phyloP scores from a whole-genome alignment of 2,329 filamentous ascomycete species.

The Aspergillus sp. region DNA sequence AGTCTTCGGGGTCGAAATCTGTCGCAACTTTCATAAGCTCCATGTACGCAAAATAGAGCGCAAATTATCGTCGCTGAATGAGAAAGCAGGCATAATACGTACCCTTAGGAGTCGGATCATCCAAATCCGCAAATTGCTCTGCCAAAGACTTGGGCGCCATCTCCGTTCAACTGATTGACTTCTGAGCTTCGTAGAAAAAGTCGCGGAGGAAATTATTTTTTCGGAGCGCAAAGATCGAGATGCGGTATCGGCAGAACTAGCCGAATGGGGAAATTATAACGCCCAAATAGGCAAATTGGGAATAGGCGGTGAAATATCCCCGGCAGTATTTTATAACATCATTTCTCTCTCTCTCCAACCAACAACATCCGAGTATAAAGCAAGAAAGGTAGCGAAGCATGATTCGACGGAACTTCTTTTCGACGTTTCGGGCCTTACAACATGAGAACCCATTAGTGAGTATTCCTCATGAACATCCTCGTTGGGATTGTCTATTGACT shows the following conservation, averaged over 20 bases:
- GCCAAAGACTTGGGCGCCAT: conserved; percentile 48
- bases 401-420: conserved; percentile 46
- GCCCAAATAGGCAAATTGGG: background rate
- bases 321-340: conserved; percentile 11
- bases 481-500: background rate
- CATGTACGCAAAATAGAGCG: background rate
- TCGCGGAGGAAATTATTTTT: background rate
- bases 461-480: background rate
- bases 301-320: conserved; percentile 13
- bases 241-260: conserved; percentile 9
- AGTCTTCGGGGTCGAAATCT: conserved; percentile 77
- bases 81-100: conserved; percentile 4
- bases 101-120: conserved; percentile 58
- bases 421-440: conserved; percentile 44
- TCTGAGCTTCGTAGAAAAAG: background rate
- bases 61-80: conserved; percentile 3
- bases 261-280: background rate
- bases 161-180: conserved; percentile 15
- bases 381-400: background rate
- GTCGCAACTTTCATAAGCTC: conserved; percentile 1
- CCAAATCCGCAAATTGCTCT: conserved; percentile 54
- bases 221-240: conserved; percentile 5
- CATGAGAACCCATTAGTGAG: conserved; percentile 85
- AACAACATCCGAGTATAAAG: background rate
- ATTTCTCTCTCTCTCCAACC: background rate